Percentiles rank a stretch among this genome's conserved stretches.
Conservation (phyloP, 2,329 filamentous ascomycete species). For the Chrysoporthe austroafricana region DNA sequence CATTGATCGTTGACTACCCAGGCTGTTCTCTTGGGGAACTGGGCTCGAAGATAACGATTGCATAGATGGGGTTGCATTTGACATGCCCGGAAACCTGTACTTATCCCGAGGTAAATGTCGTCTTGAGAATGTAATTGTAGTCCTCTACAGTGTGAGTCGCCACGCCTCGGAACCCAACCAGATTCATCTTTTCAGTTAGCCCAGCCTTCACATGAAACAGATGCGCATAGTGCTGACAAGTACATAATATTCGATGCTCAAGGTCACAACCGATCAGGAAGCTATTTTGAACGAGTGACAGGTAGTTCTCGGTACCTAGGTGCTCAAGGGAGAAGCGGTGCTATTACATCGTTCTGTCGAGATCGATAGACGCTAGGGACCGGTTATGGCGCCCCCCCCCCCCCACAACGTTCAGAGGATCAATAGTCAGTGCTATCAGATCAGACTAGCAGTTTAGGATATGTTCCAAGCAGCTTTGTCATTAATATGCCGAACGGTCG, state of each 20-base stretch:
- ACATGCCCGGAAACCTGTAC: no score
- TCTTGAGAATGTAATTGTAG: background rate
- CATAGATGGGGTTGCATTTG: no score
- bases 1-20: background rate
- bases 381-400: background rate
- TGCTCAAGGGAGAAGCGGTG: background rate
- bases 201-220: no score
- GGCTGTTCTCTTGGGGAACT: background rate
- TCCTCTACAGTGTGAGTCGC: background rate
- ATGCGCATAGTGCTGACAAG: no score
- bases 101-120: background rate
- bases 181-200: background rate
- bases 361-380: background rate
- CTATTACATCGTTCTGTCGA: background rate
- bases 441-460: background rate
- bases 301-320: background rate
- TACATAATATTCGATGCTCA: no score
- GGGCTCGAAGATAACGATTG: background rate
- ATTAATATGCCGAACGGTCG: background rate
- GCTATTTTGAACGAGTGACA: background rate
- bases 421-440: conserved; percentile 1
- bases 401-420: background rate
- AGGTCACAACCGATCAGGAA: background rate
- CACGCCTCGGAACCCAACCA: background rate
- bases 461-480: background rate